phyloP scores from a whole-genome alignment of 148 eudicot genomes.

The Cornus florida region DNA sequence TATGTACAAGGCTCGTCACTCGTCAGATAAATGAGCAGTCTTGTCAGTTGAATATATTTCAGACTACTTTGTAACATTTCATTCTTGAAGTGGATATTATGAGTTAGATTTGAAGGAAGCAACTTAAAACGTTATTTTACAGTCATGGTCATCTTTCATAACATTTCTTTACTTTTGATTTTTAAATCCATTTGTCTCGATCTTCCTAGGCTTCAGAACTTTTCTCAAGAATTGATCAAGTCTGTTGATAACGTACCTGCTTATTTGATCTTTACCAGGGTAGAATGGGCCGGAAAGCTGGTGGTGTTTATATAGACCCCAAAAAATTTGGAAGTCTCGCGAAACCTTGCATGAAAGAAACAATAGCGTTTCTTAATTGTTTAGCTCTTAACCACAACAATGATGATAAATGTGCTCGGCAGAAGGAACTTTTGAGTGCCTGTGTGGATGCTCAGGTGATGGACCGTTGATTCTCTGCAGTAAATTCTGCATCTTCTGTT shows the following conservation, averaged over 20 bases:
- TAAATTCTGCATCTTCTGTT: background rate
- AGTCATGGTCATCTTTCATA: background rate
- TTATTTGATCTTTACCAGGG: slow-evolving; percentile 12
- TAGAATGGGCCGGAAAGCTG: slow-evolving; percentile 74
- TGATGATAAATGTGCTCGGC: slow-evolving; percentile 74
- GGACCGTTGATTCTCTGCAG: background rate
- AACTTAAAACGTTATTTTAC: background rate
- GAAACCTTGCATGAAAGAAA: slow-evolving; percentile 91
- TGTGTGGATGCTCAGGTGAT: slow-evolving; percentile 94
- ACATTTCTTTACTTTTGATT: background rate
- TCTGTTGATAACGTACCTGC: background rate
- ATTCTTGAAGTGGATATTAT: background rate
- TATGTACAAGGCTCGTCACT: too few species aligned
- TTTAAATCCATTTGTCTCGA: background rate
- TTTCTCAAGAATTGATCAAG: background rate
- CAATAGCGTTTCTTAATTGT: slow-evolving; percentile 74
- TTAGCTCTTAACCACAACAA: slow-evolving; percentile 64
- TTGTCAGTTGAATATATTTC: background rate
- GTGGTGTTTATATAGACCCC: slow-evolving; percentile 56
- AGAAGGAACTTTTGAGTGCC: slow-evolving; percentile 59
- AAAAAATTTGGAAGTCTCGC: slow-evolving; percentile 67
- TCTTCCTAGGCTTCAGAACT: background rate
- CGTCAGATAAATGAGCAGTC: background rate
- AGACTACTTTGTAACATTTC: background rate
- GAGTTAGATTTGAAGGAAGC: background rate